Percentiles rank a stretch among this genome's conserved stretches.
Conservation (phyloP, 202 grass and related monocot genomes). For the Dendrocalamus latiflorus region DNA sequence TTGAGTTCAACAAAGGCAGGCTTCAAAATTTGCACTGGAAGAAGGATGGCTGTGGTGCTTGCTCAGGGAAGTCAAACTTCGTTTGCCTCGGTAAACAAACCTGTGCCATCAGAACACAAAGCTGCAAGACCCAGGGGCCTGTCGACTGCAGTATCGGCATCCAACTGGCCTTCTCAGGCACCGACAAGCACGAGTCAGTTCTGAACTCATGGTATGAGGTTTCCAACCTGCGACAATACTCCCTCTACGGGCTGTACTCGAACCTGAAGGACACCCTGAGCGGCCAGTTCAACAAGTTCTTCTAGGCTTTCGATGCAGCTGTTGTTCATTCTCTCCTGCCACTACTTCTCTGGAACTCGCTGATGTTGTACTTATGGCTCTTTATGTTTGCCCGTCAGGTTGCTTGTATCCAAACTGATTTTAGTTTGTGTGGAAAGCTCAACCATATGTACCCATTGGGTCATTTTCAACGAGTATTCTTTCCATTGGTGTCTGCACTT, state of each 20-base stretch:
- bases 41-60: slow-evolving; percentile 71
- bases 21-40: slow-evolving; percentile 91
- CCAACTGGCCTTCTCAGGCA: slow-evolving; percentile 93
- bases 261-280: slow-evolving; percentile 75
- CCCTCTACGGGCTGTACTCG: slow-evolving; percentile 76
- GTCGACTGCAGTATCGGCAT: slow-evolving; percentile 91
- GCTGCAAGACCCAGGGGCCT: slow-evolving; percentile 71
- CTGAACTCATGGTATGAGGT: slow-evolving; percentile 99
- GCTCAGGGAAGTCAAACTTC: slow-evolving; percentile 58
- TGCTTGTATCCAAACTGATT: slow-evolving; percentile 23
- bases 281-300: slow-evolving; percentile 66
- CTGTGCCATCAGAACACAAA: slow-evolving; percentile 65
- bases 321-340: slow-evolving; percentile 28
- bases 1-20: slow-evolving; percentile 93
- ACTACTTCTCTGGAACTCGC: not conserved
- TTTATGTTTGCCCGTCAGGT: slow-evolving; percentile 5
- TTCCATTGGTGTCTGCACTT: not conserved
- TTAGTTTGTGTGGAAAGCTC: slow-evolving; percentile 24
- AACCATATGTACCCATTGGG: not conserved
- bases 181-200: slow-evolving; percentile 74
- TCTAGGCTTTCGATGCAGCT: slow-evolving; percentile 22
- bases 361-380: slow-evolving; percentile 5
- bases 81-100: slow-evolving; percentile 71
- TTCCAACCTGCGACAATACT: slow-evolving; percentile 84
- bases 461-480: not conserved